Base-by-base conservation (phyloP, 2,329 filamentous ascomycete genomes). In the Nectriaceae sp. region DNA sequence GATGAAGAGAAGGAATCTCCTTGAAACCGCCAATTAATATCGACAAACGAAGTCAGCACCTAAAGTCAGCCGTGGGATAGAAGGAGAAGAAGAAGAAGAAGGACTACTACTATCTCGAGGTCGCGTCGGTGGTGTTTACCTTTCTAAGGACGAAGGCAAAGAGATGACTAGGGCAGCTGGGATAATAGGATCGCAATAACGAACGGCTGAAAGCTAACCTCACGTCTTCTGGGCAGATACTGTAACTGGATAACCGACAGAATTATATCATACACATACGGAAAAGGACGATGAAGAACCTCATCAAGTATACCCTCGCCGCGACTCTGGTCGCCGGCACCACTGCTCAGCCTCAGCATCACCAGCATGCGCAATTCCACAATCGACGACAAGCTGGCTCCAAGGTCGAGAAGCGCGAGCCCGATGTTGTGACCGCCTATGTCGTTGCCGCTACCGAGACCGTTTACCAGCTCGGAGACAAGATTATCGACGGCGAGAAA, bases 401-500 rank as follows among this genome's bases (percentile, higher is more conserved):
- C 51, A 70, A 71, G 24, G 69, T 77, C 42, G 74, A 79, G 64
- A 76, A 74, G 70, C 76, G 75, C 49, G 69, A 62, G 21, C 69
- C 72, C 15, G 64, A 57, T 29, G 71, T 75, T 41, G 74, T 79
- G 47, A 74, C 72, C 49, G 79, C 82, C 45, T 77, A 79, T 46
- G 78, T 85, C 42, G 74, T 79, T 35, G 82, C 78, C 36, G 78
- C 85, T 24, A 85, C 83, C 43, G 80, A 85, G 58, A 82, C 85
- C 47, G 79, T 87, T 47, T 97, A 92, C 72, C 78, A 87, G 65
- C 74, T 92, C 45, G 82, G 87, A 52, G 87, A 85, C 52, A 60
- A 84, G 63, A 54, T 73, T 26, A 78, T 96, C 58, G 74, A 76
- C 44, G 71, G 79, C 51, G 70, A 79, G 0, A 80, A 90, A 51